Evolutionary conservation across 306 rosid species (phyloP).

Genomic region (Dryas alaskensis): DNA sequence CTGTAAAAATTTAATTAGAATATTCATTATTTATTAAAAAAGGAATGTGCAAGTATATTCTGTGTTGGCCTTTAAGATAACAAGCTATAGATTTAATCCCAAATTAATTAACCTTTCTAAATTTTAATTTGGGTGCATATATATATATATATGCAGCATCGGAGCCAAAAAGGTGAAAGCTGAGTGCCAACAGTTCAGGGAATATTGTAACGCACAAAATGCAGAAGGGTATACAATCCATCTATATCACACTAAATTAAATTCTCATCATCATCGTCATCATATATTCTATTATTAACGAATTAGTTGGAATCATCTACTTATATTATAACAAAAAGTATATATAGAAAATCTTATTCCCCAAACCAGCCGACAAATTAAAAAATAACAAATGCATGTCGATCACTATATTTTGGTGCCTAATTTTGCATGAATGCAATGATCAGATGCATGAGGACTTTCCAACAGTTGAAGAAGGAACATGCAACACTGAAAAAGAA

Average conservation of each 20-base stretch:
- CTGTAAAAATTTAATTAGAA: background rate
- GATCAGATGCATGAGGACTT: slow-evolving; percentile 69
- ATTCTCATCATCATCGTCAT: too few species aligned
- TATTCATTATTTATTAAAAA: background rate
- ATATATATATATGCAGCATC: slow-evolving; percentile 46
- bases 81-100: slow-evolving; percentile 17
- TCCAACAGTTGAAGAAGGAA: slow-evolving; percentile 81
- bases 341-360: too few species aligned
- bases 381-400: too few species aligned
- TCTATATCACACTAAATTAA: too few species aligned
- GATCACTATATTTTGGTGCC: too few species aligned
- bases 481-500: slow-evolving; percentile 70
- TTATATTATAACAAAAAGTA: too few species aligned
- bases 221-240: slow-evolving; percentile 59
- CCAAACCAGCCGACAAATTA: too few species aligned
- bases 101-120: background rate
- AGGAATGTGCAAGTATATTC: slow-evolving; percentile 35
- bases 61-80: slow-evolving; percentile 37
- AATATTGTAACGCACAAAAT: slow-evolving; percentile 67
- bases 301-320: too few species aligned
- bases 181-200: slow-evolving; percentile 73
- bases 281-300: too few species aligned
- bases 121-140: background rate
- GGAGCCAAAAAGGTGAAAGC: slow-evolving; percentile 95
- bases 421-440: too few species aligned